These are phyloP conservation scores for Zostera marina DNA, from an alignment of 116 monocot genomes.

Conservation along the genomic window DNA sequence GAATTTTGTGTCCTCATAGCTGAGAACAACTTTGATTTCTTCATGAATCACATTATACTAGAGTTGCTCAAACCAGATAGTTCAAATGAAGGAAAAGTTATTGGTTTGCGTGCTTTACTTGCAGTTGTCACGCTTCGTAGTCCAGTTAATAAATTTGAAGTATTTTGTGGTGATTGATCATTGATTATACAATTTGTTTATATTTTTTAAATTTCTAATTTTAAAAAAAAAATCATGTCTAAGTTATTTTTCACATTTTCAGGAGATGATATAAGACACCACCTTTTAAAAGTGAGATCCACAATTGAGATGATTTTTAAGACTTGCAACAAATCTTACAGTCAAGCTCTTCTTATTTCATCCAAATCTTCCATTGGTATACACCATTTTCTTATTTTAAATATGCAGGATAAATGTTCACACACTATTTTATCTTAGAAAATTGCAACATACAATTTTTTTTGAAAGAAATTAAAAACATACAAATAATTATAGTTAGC, in stretches of 20 bases:
- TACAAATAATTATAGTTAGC: too few relatives aligned
- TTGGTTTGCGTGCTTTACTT: conserved; percentile 89
- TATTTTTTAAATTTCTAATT: neutral
- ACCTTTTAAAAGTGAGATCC: conserved; percentile 80
- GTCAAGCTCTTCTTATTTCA: conserved; percentile 84
- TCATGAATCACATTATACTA: conserved; percentile 94
- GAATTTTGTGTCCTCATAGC: conserved; percentile 98
- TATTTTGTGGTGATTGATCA: conserved; percentile 43
- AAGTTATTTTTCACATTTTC: neutral
- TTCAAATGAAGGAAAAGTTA: conserved; percentile 92
- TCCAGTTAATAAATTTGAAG: conserved; percentile 47
- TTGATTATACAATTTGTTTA: conserved; percentile 4
- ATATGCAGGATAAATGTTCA: too few relatives aligned
- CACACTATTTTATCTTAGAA: too few relatives aligned
- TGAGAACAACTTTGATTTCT: conserved; percentile 80
- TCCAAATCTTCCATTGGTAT: conserved; percentile 79
- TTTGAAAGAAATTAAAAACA: too few relatives aligned
- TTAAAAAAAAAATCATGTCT: neutral
- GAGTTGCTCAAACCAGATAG: conserved; percentile 81
- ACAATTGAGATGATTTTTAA: conserved; percentile 89
- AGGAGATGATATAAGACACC: conserved; percentile 64
- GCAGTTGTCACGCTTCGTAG: conserved; percentile 80
- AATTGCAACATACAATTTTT: too few relatives aligned
- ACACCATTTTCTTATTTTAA: too few relatives aligned
- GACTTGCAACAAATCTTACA: conserved; percentile 76